These are phyloP conservation scores for Toxoplasma gondii DNA, from an alignment of 169 alveolate species.

Conservation along the genomic window DNA sequence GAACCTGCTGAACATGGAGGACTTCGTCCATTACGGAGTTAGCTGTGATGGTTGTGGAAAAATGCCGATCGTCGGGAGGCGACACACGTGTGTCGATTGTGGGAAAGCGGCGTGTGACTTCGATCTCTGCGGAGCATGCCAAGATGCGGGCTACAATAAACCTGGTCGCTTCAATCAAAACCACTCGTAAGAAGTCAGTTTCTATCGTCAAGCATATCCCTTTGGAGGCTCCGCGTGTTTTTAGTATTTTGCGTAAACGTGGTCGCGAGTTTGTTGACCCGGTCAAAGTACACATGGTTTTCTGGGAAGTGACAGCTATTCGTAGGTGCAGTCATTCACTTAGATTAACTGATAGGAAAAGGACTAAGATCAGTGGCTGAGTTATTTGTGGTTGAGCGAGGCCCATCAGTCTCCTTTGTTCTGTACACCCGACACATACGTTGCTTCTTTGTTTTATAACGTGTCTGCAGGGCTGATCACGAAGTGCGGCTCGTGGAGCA, in stretches of 20 bases:
- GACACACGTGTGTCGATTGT: slow-evolving; percentile 47
- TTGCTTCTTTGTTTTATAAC: background rate
- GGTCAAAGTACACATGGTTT: no score
- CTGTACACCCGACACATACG: background rate
- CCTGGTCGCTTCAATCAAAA: slow-evolving; percentile 28
- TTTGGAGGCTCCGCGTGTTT: background rate
- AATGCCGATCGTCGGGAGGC: slow-evolving; percentile 45
- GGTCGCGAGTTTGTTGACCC: no score
- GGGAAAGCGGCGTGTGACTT: background rate
- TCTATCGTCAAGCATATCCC: background rate
- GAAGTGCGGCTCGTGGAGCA: slow-evolving; percentile 38
- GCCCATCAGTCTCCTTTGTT: background rate
- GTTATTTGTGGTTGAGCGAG: no score
- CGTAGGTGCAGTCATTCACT: no score
- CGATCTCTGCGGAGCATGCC: slow-evolving; percentile 50
- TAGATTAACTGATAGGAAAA: no score
- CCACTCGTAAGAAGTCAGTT: background rate
- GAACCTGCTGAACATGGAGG: slow-evolving; percentile 28
- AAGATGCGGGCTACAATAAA: background rate
- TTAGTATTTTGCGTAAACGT: no score
- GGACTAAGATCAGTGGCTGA: no score
- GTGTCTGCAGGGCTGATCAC: slow-evolving; percentile 13
- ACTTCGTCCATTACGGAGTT: slow-evolving; percentile 47
- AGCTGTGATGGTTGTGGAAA: slow-evolving; percentile 39
- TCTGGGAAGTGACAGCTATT: no score